Conservation (phyloP, 495 filamentous ascomycete species). For the Ramalina peruviana region DNA sequence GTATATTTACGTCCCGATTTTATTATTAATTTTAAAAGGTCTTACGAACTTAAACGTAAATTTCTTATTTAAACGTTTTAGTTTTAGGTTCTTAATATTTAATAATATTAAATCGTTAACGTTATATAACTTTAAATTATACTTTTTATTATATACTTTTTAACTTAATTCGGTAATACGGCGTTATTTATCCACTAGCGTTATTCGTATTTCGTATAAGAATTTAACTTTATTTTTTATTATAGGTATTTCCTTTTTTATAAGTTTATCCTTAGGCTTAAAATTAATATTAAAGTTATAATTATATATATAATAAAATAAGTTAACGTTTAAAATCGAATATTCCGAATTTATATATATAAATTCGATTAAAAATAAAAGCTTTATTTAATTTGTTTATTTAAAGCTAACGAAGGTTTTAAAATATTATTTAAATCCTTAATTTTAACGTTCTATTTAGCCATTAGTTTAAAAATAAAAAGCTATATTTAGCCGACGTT, state of each 20-base stretch:
- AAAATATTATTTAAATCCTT: not conserved
- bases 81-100: too few species aligned
- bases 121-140: too few species aligned
- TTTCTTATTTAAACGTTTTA: too few species aligned
- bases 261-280: not conserved
- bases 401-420: not conserved
- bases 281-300: too few species aligned
- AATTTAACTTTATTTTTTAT: not conserved
- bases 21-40: too few species aligned
- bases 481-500: too few species aligned
- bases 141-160: not conserved
- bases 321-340: too few species aligned
- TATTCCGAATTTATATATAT: not conserved
- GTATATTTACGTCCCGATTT: too few species aligned
- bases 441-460: not conserved
- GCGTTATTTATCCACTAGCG: too few species aligned
- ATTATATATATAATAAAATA: not conserved
- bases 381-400: not conserved
- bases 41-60: too few species aligned
- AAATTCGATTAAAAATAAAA: not conserved
- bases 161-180: not conserved
- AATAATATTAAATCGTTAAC: too few species aligned
- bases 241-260: not conserved
- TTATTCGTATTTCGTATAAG: not conserved
- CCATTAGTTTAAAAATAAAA: not conserved